These are phyloP conservation scores for Yarrowia sp. DNA, from an alignment of 805 yeast genomes.

Conservation along the genomic window DNA sequence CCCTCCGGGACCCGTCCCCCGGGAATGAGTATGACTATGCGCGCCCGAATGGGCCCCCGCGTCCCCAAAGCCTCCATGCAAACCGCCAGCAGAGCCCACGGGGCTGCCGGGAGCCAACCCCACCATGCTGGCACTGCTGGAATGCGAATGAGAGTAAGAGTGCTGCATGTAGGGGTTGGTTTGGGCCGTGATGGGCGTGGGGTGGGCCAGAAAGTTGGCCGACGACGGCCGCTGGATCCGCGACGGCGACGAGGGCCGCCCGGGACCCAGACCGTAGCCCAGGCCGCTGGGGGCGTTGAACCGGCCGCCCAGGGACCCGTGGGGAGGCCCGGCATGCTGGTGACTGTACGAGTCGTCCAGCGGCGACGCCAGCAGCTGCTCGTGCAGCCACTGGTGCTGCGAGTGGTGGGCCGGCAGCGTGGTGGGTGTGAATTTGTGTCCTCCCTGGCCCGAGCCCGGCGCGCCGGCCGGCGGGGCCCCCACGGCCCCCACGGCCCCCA, in stretches of 20 bases:
- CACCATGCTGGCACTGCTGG: slow-evolving; percentile 21
- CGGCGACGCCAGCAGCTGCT: slow-evolving; percentile 25
- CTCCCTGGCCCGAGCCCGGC: neutral
- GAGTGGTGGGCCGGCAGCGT: slow-evolving; percentile 25
- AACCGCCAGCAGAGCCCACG: neutral
- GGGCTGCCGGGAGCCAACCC: neutral
- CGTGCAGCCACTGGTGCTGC: slow-evolving; percentile 30
- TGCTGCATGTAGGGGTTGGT: slow-evolving; percentile 29
- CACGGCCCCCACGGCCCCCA: neutral
- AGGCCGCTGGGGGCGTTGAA: neutral
- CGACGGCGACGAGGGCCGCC: neutral
- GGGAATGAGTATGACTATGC: too few relatives aligned
- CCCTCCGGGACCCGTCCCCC: neutral
- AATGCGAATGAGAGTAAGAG: slow-evolving; percentile 13
- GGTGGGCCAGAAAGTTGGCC: slow-evolving; percentile 17
- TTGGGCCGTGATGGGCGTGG: slow-evolving; percentile 30
- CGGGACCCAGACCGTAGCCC: slow-evolving; percentile 9
- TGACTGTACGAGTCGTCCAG: neutral
- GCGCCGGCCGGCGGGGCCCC: neutral
- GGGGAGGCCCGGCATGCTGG: neutral
- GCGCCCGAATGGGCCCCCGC: neutral
- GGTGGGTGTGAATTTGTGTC: neutral
- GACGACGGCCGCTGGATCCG: slow-evolving; percentile 22
- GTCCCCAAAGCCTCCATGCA: neutral
- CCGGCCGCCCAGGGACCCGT: too few relatives aligned